Evolutionary conservation across 1,139 yeast species (phyloP).

Genomic region (Ogataea hybrid): DNA sequence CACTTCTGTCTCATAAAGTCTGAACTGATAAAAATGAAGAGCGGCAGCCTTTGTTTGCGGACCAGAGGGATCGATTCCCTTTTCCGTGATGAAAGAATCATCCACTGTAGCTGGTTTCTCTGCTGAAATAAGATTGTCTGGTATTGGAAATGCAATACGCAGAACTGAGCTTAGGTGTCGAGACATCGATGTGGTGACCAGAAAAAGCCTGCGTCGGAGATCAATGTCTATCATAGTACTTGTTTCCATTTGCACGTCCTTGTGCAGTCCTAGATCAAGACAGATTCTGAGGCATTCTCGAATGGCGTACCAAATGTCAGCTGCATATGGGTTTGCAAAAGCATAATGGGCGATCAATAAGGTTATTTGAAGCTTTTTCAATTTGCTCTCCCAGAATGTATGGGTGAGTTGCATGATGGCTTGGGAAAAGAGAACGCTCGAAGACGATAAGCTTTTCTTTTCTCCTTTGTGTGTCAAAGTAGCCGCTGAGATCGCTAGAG

Average conservation of each 20-base stretch:
- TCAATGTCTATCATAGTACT: slow-evolving; percentile 16
- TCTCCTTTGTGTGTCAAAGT: slow-evolving; percentile 22
- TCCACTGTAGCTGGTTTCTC: slow-evolving; percentile 22
- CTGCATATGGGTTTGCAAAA: slow-evolving; percentile 26
- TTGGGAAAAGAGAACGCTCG: slow-evolving; percentile 22
- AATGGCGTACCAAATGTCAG: slow-evolving; percentile 20
- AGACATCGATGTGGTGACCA: slow-evolving; percentile 21
- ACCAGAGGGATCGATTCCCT: slow-evolving; percentile 19
- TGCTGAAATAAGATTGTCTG: slow-evolving; percentile 16
- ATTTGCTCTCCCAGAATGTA: slow-evolving; percentile 14
- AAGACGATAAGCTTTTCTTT: slow-evolving; percentile 21
- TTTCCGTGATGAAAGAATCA: slow-evolving; percentile 19
- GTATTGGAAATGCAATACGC: slow-evolving; percentile 19
- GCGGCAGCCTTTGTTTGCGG: slow-evolving; percentile 24
- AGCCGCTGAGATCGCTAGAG: slow-evolving; percentile 25
- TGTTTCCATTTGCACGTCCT: slow-evolving; percentile 15
- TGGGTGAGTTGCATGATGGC: slow-evolving; percentile 15
- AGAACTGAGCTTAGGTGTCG: slow-evolving; percentile 19
- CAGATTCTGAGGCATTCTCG: slow-evolving; percentile 20
- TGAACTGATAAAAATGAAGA: slow-evolving; percentile 19
- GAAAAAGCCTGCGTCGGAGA: slow-evolving; percentile 17
- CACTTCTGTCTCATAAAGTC: slow-evolving; percentile 22
- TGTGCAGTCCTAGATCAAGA: slow-evolving; percentile 22
- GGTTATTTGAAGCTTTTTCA: slow-evolving; percentile 17
- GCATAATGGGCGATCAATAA: slow-evolving; percentile 24